Evolutionary conservation across 345 rosid genomes (phyloP), one percentile per base, ranked within the genome.

Genomic region (Populus tremula): DNA sequence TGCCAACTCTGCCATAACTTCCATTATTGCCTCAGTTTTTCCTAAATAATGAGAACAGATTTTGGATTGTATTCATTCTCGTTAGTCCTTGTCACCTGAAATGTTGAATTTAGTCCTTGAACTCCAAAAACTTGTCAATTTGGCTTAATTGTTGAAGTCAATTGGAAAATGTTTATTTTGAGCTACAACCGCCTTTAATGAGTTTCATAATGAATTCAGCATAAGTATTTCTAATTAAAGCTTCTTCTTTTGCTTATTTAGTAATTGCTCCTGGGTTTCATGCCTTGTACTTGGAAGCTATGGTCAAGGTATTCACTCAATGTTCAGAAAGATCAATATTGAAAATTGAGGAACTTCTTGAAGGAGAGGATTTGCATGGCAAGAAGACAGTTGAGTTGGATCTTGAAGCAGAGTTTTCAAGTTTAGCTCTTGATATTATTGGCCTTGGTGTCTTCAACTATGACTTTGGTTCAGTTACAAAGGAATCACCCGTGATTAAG

Each of bases 251-350:
- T 56, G 47, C 45, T 66, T 65, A 20, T 84, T 82, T 84, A 94
- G 98, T 92, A 75, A 87, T 93, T 80, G 95, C 97, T 86, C 99
- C 99, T 78, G 99, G 87, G 45, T 94, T 94, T 84, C 98, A 93
- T 83, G 71, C 90, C 31, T 78, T 82, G 72, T 94, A 93, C 85
- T 86, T 94, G 85, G 97, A 93, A 84, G 96, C 99, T 8, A 94
- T 94, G 99, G 90, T 90, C 71, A 87, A 87, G 82, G 82, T 91
- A 72, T 94, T 94, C 82, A 84, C 87, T 21, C 86, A 89, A 74
- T 93, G 99, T 87, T 85, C 98, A 0, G 95, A 87, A 82, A 87
- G 90, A 84, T 88, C 92, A 73, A 83, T 88, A n/a, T 38, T 79
- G 76, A 95, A 95, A 86, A 76, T 88, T 77, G 99, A 95, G 86